Evolutionary conservation across 2,329 filamentous ascomycete species (phyloP).

Genomic region (Pestalotiopsis fici): DNA sequence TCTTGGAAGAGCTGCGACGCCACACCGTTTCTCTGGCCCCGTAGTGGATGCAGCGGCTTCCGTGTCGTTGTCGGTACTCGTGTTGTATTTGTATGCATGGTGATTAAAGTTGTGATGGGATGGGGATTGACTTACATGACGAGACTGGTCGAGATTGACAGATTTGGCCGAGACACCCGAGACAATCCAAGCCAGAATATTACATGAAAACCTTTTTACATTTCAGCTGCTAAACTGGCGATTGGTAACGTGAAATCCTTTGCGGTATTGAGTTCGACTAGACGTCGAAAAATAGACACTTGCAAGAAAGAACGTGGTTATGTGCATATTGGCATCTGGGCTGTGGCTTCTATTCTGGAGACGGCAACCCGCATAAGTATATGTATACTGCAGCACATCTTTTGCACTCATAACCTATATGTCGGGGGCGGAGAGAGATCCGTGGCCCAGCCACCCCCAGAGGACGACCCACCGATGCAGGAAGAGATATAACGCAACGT

Average conservation of each 20-base stretch:
- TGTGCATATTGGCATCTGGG: background rate
- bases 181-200: background rate
- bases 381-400: background rate
- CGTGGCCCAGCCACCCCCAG: constrained; percentile 5
- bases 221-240: background rate
- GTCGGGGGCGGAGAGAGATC: background rate
- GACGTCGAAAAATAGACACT: background rate
- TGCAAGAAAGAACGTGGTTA: background rate
- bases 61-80: background rate
- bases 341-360: background rate
- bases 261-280: too few species aligned
- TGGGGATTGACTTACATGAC: background rate
- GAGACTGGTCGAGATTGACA: background rate
- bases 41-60: background rate
- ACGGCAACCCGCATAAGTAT: background rate
- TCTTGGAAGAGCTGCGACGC: background rate
- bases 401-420: background rate
- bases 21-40: background rate
- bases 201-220: background rate
- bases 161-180: background rate
- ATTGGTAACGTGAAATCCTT: background rate
- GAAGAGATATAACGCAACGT: background rate
- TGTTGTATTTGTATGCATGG: background rate
- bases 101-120: background rate
- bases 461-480: background rate